A percentile compares a stretch with the other conserved stretches of the same genome.
Conservation (phyloP, 2,329 filamentous ascomycete genomes). For the Fusarium avenaceum region DNA sequence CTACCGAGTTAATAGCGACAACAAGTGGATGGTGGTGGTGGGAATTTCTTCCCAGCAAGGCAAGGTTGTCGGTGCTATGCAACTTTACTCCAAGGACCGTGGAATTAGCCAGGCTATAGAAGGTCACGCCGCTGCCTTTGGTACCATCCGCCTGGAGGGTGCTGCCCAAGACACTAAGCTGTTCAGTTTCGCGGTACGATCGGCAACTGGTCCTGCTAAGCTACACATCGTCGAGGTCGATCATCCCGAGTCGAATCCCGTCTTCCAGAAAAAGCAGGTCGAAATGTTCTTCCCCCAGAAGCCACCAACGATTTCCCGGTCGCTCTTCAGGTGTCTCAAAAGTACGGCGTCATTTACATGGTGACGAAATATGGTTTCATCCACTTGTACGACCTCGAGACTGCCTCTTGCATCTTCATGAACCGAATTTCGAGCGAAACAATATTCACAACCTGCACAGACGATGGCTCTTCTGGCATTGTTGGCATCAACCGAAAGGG, state of each 20-base stretch:
- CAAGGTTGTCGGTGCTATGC: conserved; percentile 95
- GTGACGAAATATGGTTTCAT: conserved; percentile 99
- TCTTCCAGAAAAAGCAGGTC: conserved; percentile 94
- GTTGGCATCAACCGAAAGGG: conserved; percentile 98
- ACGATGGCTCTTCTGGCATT: conserved; percentile 87
- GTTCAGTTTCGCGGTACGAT: conserved; percentile 95
- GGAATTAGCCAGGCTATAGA: conserved; percentile 98
- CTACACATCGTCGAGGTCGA: conserved; percentile 98
- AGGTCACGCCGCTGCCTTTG: conserved; percentile 95
- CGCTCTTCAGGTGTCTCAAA: conserved; percentile 95
- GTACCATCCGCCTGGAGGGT: conserved; percentile 88
- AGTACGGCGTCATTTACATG: conserved; percentile 96
- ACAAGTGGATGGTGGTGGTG: conserved; percentile 98
- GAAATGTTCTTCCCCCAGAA: conserved; percentile 97
- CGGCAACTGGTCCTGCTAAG: conserved; percentile 86
- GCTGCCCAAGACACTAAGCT: conserved; percentile 92
- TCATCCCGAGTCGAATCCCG: conserved; percentile 87
- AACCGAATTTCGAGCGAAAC: conserved; percentile 99
- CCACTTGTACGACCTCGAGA: conserved; percentile 97
- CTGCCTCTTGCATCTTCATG: conserved; percentile 97
- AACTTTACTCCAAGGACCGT: conserved; percentile 95
- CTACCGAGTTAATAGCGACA: conserved; percentile 94
- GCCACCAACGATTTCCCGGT: conserved; percentile 98
- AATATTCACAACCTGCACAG: conserved; percentile 93
- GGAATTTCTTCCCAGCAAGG: conserved; percentile 95